Percentiles rank a stretch among this genome's conserved stretches.
Evolutionary conservation across 495 filamentous ascomycete species (phyloP).

Genomic region (Lichina pygmaea): DNA sequence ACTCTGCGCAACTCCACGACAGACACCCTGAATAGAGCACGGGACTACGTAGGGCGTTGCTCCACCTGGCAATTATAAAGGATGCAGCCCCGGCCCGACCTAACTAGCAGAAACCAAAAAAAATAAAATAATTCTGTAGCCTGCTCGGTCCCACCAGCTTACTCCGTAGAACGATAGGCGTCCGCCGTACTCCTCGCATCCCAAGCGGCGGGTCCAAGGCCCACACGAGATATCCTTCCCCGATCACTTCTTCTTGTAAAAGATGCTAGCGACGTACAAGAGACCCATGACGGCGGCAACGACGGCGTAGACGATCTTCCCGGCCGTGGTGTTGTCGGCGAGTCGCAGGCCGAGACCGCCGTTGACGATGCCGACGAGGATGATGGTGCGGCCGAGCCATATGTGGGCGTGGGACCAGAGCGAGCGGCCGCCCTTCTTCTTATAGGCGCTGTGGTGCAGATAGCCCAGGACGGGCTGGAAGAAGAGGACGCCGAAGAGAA

Average conservation of each 20-base stretch:
- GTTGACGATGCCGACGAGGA: slow-evolving; percentile 27
- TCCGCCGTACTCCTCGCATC: too few relatives aligned
- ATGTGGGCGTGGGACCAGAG: slow-evolving; percentile 32
- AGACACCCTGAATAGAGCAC: too few relatives aligned
- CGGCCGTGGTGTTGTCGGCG: not conserved
- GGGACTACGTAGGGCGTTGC: too few relatives aligned
- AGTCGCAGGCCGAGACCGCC: not conserved
- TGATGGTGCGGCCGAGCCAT: slow-evolving; percentile 37
- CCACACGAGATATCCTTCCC: too few relatives aligned
- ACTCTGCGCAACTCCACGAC: too few relatives aligned
- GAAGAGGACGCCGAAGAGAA: slow-evolving; percentile 26
- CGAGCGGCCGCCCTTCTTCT: slow-evolving; percentile 20
- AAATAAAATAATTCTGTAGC: too few relatives aligned
- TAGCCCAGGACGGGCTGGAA: slow-evolving; percentile 38
- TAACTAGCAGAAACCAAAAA: too few relatives aligned
- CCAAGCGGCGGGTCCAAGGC: too few relatives aligned
- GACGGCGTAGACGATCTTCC: not conserved
- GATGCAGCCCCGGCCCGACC: too few relatives aligned
- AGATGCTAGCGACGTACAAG: not conserved
- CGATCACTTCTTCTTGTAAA: not conserved
- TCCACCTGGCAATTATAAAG: too few relatives aligned
- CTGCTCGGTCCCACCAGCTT: too few relatives aligned
- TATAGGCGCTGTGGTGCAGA: slow-evolving; percentile 32
- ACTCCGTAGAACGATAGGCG: too few relatives aligned
- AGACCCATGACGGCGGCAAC: not conserved